A percentile compares a stretch with the other conserved stretches of the same genome.
Conservation (phyloP, 2,329 filamentous ascomycete genomes). For the Xylaria sp. region DNA sequence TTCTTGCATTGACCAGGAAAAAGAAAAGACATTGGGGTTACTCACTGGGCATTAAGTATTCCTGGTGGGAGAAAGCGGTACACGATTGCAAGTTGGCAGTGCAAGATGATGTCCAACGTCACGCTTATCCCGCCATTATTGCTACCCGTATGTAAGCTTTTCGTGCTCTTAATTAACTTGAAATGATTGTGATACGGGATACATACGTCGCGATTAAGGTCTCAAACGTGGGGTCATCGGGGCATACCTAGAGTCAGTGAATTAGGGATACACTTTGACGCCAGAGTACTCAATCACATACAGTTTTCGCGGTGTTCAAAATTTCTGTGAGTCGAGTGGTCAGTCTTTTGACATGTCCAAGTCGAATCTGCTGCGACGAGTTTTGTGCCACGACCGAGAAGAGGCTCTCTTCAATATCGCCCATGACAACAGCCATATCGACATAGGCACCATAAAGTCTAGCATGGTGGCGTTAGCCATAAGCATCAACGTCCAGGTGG, state of each 20-base stretch:
- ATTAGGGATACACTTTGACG: not conserved
- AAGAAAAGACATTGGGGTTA: constrained; percentile 2
- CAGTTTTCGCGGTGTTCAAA: constrained; percentile 33
- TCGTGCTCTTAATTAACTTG: not conserved
- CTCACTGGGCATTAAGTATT: constrained; percentile 27
- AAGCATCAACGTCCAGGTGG: not conserved
- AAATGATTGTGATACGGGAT: not conserved
- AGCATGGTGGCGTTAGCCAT: constrained; percentile 18
- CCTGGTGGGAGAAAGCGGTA: constrained; percentile 33
- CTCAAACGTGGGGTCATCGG: constrained; percentile 30
- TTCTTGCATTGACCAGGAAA: constrained; percentile 12
- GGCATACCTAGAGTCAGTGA: constrained; percentile 5
- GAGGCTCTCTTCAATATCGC: constrained; percentile 44
- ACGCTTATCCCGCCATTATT: constrained; percentile 23
- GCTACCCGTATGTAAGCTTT: constrained; percentile 15
- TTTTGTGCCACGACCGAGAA: constrained; percentile 45
- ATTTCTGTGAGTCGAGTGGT: constrained; percentile 38
- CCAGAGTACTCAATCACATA: constrained; percentile 22
- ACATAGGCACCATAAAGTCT: constrained; percentile 42
- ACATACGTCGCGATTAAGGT: constrained; percentile 17
- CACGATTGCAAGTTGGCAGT: constrained; percentile 36
- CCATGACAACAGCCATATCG: constrained; percentile 42
- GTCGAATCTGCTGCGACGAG: constrained; percentile 38
- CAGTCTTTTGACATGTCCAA: constrained; percentile 39
- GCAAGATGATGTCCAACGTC: constrained; percentile 25